Percentiles rank a stretch among this genome's conserved stretches.
phyloP scores from a whole-genome alignment of 257 asterid genomes.

The Striga asiatica region DNA sequence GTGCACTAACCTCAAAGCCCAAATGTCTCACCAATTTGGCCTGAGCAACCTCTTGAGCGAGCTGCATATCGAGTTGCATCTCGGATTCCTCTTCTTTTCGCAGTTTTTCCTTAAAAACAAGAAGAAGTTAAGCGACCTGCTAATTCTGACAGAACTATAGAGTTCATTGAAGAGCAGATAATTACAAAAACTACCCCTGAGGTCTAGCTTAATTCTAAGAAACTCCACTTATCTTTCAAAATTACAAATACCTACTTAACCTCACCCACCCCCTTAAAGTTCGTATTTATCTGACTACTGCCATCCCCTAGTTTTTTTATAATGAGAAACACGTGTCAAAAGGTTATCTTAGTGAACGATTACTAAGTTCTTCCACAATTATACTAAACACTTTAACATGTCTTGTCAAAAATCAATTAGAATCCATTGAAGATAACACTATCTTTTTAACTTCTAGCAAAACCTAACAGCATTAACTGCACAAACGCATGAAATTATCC shows the following conservation, averaged over 20 bases:
- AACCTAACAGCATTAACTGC: not conserved
- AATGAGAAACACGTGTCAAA: too few relatives aligned
- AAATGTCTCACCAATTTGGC: slow-evolving; percentile 66
- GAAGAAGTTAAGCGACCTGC: slow-evolving; percentile 8
- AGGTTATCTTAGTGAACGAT: too few relatives aligned
- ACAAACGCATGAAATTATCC: not conserved
- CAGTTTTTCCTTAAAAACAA: slow-evolving; percentile 46
- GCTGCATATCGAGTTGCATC: slow-evolving; percentile 43
- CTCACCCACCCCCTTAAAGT: too few relatives aligned
- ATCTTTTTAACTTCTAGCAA: not conserved
- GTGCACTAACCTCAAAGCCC: slow-evolving; percentile 38
- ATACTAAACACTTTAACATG: too few relatives aligned
- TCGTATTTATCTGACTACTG: too few relatives aligned
- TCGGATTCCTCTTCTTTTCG: slow-evolving; percentile 76
- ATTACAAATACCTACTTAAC: not conserved
- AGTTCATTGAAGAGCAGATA: not conserved
- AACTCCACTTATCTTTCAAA: not conserved
- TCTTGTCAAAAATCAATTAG: not conserved
- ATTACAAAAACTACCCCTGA: not conserved
- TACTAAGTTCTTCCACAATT: too few relatives aligned
- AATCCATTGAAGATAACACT: not conserved
- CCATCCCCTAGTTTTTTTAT: too few relatives aligned
- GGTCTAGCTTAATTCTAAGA: not conserved
- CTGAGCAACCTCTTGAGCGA: slow-evolving; percentile 68
- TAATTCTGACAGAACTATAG: not conserved